Conservation (phyloP, 2,329 filamentous ascomycete genomes). For the Xylariaceae sp. region DNA sequence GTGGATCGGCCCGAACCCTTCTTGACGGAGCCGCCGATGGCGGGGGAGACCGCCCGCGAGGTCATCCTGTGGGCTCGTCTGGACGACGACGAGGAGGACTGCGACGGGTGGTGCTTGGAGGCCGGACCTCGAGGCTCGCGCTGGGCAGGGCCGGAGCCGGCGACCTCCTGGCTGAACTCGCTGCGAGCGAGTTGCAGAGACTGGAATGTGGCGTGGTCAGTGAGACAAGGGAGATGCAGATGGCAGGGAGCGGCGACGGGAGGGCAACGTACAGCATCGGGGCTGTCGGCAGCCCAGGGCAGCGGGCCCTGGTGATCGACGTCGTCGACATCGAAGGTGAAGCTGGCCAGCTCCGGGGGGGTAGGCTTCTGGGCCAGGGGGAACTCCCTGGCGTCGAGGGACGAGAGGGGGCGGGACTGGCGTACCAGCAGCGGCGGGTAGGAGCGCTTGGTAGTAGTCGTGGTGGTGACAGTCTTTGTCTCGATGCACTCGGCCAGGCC, state of each 20-base stretch:
- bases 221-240: constrained; percentile 5
- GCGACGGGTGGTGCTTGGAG: constrained; percentile 16
- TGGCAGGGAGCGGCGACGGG: constrained; percentile 1
- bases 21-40: constrained; percentile 18
- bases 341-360: constrained; percentile 67
- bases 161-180: constrained; percentile 14
- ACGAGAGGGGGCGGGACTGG: constrained; percentile 60
- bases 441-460: constrained; percentile 76
- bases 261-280: constrained; percentile 6
- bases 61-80: constrained; percentile 27
- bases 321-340: constrained; percentile 64
- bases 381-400: constrained; percentile 82
- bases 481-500: constrained; percentile 59
- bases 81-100: constrained; percentile 19
- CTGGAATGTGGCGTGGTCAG: constrained; percentile 17
- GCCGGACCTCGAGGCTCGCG: constrained; percentile 26
- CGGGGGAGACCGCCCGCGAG: constrained; percentile 27
- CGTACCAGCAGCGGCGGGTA: constrained; percentile 80
- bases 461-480: constrained; percentile 75
- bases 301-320: constrained; percentile 51
- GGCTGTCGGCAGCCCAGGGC: constrained; percentile 16
- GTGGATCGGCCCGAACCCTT: constrained; percentile 24
- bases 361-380: constrained; percentile 79
- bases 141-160: constrained; percentile 24
- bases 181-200: constrained; percentile 17